Percentiles rank a stretch among this genome's conserved stretches.
These are phyloP conservation scores for Carex pumila DNA, from an alignment of 176 grass and related monocot genomes.

Conservation along the genomic window DNA sequence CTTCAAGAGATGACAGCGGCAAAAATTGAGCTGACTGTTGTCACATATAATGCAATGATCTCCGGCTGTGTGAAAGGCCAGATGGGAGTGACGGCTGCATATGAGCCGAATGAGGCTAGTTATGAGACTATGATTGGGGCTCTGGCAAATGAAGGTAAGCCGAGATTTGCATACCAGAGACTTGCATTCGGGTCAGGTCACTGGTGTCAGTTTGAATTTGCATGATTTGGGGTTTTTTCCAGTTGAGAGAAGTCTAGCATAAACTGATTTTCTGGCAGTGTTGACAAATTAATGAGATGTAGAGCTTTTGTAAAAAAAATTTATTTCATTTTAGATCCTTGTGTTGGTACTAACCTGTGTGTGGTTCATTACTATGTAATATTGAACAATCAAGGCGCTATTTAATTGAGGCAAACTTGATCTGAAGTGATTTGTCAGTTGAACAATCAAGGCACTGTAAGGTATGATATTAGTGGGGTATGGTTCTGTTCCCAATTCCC, in stretches of 20 bases:
- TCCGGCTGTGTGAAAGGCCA: slow-evolving; percentile 43
- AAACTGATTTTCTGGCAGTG: background rate
- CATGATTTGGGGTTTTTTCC: slow-evolving; percentile 46
- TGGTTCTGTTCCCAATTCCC: no score
- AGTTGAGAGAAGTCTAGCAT: background rate
- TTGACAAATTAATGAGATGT: background rate
- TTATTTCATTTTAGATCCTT: background rate
- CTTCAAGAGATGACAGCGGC: slow-evolving; percentile 47
- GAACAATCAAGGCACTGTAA: background rate
- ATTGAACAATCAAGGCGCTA: background rate
- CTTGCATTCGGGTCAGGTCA: slow-evolving; percentile 33
- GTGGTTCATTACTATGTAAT: background rate
- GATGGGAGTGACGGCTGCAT: slow-evolving; percentile 27
- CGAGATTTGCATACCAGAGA: slow-evolving; percentile 80
- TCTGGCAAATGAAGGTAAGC: slow-evolving; percentile 63
- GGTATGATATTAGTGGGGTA: no score
- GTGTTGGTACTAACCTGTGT: background rate
- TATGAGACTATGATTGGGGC: slow-evolving; percentile 68
- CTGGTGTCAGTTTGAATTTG: slow-evolving; percentile 36
- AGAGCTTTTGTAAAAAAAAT: background rate
- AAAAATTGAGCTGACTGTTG: slow-evolving; percentile 53
- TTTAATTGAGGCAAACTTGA: background rate
- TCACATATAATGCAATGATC: slow-evolving; percentile 92
- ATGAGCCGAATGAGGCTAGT: slow-evolving; percentile 65
- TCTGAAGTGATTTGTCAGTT: background rate